Percentiles rank a stretch among this genome's conserved stretches.
phyloP scores from a whole-genome alignment of 225 moss, liverwort and hornwort species.

The Bryum argenteum region DNA sequence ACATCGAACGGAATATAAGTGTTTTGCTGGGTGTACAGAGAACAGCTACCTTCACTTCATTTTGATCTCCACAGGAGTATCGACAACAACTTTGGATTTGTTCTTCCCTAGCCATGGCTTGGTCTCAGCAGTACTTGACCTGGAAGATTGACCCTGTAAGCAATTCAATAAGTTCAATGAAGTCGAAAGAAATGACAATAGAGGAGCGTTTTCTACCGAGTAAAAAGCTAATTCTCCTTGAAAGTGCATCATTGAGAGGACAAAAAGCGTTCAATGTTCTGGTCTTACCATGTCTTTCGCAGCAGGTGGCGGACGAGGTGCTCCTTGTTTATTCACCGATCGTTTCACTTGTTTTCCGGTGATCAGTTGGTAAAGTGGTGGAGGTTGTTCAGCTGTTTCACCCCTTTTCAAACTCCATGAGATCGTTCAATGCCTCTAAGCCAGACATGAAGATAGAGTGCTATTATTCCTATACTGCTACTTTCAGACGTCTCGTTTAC shows the following conservation, averaged over 20 bases:
- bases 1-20: no score
- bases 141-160: slow-evolving; percentile 50
- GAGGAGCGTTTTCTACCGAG: no score
- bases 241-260: not conserved
- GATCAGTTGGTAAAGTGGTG: slow-evolving; percentile 31
- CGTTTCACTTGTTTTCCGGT: slow-evolving; percentile 21
- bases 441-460: not conserved
- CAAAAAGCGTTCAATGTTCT: not conserved
- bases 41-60: slow-evolving; percentile 14
- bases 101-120: slow-evolving; percentile 40
- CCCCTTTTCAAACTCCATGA: slow-evolving; percentile 15
- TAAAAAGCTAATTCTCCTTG: no score
- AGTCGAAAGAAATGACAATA: no score
- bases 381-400: slow-evolving; percentile 39
- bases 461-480: not conserved
- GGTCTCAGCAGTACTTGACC: slow-evolving; percentile 14
- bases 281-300: slow-evolving; percentile 39
- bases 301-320: slow-evolving; percentile 11
- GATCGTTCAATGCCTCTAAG: not conserved
- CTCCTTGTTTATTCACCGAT: slow-evolving; percentile 19
- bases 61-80: slow-evolving; percentile 27
- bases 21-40: not conserved
- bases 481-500: not conserved
- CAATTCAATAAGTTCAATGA: not conserved
- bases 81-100: slow-evolving; percentile 13